Evolutionary conservation across 352 stramenopile species (phyloP).

Genomic region (Paralagenidium karlingii): DNA sequence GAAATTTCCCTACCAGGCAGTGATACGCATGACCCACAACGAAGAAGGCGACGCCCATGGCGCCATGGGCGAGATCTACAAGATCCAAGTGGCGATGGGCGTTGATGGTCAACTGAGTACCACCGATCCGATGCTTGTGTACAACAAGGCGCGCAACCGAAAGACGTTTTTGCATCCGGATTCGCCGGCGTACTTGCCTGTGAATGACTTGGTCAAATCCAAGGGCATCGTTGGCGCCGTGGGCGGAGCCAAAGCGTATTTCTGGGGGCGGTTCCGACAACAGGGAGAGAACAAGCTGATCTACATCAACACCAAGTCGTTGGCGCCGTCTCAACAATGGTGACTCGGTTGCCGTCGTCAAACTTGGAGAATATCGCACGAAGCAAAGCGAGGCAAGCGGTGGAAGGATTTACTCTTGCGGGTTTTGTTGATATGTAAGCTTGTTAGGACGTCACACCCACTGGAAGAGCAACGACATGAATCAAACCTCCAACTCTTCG

Average conservation of each 20-base stretch:
- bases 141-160: constrained; percentile 76
- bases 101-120: constrained; percentile 42
- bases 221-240: constrained; percentile 44
- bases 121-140: constrained; percentile 77
- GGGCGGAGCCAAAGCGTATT: constrained; percentile 74
- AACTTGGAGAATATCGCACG: no score
- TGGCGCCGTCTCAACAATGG: constrained; percentile 71
- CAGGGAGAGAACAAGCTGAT: constrained; percentile 52
- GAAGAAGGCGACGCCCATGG: constrained; percentile 57
- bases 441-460: no score
- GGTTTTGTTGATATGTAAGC: no score
- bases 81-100: constrained; percentile 74
- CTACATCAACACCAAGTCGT: constrained; percentile 77
- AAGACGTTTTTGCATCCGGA: constrained; percentile 82
- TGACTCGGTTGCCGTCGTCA: no score
- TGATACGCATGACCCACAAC: constrained; percentile 74
- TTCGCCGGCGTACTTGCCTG: constrained; percentile 56
- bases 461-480: no score
- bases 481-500: no score
- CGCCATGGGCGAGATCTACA: constrained; percentile 80
- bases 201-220: constrained; percentile 43
- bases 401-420: no score
- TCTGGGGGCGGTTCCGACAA: constrained; percentile 78
- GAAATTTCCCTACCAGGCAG: constrained; percentile 70
- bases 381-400: no score